Base-by-base conservation (phyloP, 108 stramenopile genomes). In the Nitzschia putrida region DNA sequence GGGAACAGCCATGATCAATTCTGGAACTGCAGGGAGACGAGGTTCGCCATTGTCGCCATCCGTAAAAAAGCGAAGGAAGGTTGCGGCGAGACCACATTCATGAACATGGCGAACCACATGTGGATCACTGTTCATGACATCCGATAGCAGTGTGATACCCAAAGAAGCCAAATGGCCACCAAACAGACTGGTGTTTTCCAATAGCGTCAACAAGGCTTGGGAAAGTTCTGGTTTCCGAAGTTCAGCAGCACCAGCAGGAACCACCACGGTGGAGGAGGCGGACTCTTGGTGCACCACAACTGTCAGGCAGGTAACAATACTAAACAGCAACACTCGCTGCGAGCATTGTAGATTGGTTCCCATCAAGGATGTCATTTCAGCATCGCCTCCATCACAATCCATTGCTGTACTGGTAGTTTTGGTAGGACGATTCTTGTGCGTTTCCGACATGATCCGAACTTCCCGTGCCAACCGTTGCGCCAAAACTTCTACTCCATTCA, bases 1-100 rank as follows among this genome's bases (percentile, higher is more conserved):
- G 39, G 96, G 95, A 53, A 97, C 64, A 16, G 92, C 82, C 94
- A 96, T 90, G 38, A 97, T 81, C 18, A 97, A 83, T 65, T 95
- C 94, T 5, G 92, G 82, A 23, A 88, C 81, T 49, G 92, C 76
- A 23, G 84, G 87, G 22, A 88, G 69, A n/a, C 72, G 45, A 3
- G 93, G 83, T 21, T 66, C 75, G 25, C 57, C 68, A 49, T 66
- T 71, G 49, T 68, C 43, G 10, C 71, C 66, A 22, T 68, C 60
- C 3, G 72, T 80, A 38, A 83, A 59, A 78, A 92, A 72, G 18
- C 75, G 68, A 8, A 95, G 60, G 73, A 93, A 93, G 3, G 90
- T 74, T 59, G 78, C 72, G 38, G 90, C 94, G 49, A 93, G 63
- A 9, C 94, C 94, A 24, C 81, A 80, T 53, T 81, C 66, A 61